phyloP scores from a whole-genome alignment of 805 yeast species.

The Schwanniomyces pseudopolymorphus region DNA sequence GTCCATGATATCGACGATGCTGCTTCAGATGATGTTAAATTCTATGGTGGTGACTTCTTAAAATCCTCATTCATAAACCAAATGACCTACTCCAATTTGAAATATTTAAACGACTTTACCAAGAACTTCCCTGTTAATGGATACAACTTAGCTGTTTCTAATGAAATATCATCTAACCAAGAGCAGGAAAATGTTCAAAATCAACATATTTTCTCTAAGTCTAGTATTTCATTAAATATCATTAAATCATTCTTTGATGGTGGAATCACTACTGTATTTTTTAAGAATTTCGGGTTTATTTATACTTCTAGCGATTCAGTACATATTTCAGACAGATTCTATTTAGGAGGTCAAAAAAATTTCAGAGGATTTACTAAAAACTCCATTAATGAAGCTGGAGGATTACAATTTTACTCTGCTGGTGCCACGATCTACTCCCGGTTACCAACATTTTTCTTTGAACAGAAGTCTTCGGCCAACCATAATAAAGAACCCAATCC shows the following conservation, averaged over 20 bases:
- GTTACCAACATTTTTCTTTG: slow-evolving; percentile 47
- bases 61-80: slow-evolving; percentile 33
- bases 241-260: slow-evolving; percentile 46
- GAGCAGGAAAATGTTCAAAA: slow-evolving; percentile 21
- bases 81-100: slow-evolving; percentile 20
- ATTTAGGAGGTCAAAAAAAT: slow-evolving; percentile 75
- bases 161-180: slow-evolving; percentile 46
- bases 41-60: slow-evolving; percentile 33
- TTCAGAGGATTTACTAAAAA: slow-evolving; percentile 68
- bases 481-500: slow-evolving; percentile 27
- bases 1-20: slow-evolving; percentile 49
- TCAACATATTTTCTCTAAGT: slow-evolving; percentile 32
- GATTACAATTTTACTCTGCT: slow-evolving; percentile 56
- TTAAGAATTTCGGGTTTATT: slow-evolving; percentile 57
- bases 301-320: slow-evolving; percentile 37
- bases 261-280: slow-evolving; percentile 48
- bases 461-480: slow-evolving; percentile 8
- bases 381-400: slow-evolving; percentile 76
- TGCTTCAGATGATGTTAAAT: slow-evolving; percentile 46
- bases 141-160: slow-evolving; percentile 57
- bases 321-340: slow-evolving; percentile 77
- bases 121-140: slow-evolving; percentile 47
- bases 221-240: slow-evolving; percentile 25
- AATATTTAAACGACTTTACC: slow-evolving; percentile 20
- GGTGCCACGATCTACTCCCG: slow-evolving; percentile 61